Base-by-base conservation (phyloP, 495 filamentous ascomycete species). In the Chaetomium fimeti region DNA sequence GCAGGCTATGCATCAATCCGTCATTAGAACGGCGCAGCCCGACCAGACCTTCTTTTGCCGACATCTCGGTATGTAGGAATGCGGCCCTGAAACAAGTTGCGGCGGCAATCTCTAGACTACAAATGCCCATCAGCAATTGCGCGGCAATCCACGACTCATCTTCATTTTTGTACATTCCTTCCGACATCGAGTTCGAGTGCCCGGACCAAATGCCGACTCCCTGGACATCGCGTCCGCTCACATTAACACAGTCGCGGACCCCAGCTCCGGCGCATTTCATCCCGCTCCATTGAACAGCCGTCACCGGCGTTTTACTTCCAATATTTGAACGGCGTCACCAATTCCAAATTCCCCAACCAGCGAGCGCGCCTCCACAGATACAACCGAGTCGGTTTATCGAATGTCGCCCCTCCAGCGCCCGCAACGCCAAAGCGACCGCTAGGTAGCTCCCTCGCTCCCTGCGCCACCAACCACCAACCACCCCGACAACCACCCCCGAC, bases 1-100 rank as follows among this genome's bases (percentile, higher is more conserved):
- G n/a, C n/a, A 8, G 27, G 29, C 32, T 56, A 57, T 43, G 55
- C 36, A 57, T 55, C 27, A 32, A 32, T 55, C 52, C 52, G 25
- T 57, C 28, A 40, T 36, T 52, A 28, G 49, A 24, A n/a, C 25
- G 12, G 13, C 22, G 22, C 49, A 52, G 49, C 28, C 28, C 28
- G 18, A 36, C 27, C 52, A 16, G 28, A n/a, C 52, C 52, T 55
- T 28, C 27, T 9, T 28, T 53, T 27, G 49, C 20, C 49, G 22
- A 5, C 51, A 29, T 53, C 25, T n/a, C n/a, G n/a, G n/a, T n/a
- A n/a, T n/a, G n/a, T 13, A 32, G 13, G 25, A 53, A 53, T 53
- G 51, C 25, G 16, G 51, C 25, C 13, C 24, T 52, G 48, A 52
- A 27, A 52, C 48, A 52, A 25, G 12, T 16, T 16, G 48, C 22